These are phyloP conservation scores for Auricularia sp. DNA, from an alignment of 768 basidiomycete genomes.

Conservation along the genomic window DNA sequence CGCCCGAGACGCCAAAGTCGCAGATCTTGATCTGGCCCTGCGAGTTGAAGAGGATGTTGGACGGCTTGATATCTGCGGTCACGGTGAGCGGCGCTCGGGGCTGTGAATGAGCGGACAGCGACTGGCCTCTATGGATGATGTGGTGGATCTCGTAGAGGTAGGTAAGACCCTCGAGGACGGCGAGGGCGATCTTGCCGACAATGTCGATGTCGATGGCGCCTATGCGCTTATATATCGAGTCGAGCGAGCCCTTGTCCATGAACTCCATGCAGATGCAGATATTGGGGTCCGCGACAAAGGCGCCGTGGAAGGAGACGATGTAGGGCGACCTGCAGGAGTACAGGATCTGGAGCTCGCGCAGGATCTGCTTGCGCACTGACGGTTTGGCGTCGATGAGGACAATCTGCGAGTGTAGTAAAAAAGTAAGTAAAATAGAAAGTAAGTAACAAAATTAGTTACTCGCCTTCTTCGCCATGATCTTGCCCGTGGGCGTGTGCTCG, in stretches of 20 bases:
- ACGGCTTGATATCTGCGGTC: slow-evolving; percentile 88
- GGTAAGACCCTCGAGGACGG: slow-evolving; percentile 88
- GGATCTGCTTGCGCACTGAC: slow-evolving; percentile 91
- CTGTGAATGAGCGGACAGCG: neutral
- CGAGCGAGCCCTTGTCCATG: slow-evolving; percentile 89
- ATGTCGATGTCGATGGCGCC: slow-evolving; percentile 89
- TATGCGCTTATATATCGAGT: slow-evolving; percentile 92
- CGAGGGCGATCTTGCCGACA: slow-evolving; percentile 88
- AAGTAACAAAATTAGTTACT: slow-evolving; percentile 15
- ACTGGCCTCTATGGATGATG: slow-evolving; percentile 94
- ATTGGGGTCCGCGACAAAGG: slow-evolving; percentile 93
- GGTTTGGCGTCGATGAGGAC: slow-evolving; percentile 96
- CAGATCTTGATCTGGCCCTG: slow-evolving; percentile 96
- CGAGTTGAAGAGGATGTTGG: slow-evolving; percentile 93
- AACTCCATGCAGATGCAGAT: slow-evolving; percentile 99
- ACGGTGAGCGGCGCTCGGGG: neutral
- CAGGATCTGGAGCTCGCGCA: slow-evolving; percentile 98
- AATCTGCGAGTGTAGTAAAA: slow-evolving; percentile 40
- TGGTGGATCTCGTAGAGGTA: slow-evolving; percentile 96
- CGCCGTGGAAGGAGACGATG: slow-evolving; percentile 96
- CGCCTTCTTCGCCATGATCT: slow-evolving; percentile 95
- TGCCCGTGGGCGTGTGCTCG: slow-evolving; percentile 82
- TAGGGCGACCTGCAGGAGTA: slow-evolving; percentile 89
- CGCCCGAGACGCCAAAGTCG: slow-evolving; percentile 98
- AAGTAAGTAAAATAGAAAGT: neutral